Evolutionary conservation across 495 filamentous ascomycete genomes (phyloP), one percentile per base, ranked within the genome.

Genomic region (Hypoxylon crocopeplum): DNA sequence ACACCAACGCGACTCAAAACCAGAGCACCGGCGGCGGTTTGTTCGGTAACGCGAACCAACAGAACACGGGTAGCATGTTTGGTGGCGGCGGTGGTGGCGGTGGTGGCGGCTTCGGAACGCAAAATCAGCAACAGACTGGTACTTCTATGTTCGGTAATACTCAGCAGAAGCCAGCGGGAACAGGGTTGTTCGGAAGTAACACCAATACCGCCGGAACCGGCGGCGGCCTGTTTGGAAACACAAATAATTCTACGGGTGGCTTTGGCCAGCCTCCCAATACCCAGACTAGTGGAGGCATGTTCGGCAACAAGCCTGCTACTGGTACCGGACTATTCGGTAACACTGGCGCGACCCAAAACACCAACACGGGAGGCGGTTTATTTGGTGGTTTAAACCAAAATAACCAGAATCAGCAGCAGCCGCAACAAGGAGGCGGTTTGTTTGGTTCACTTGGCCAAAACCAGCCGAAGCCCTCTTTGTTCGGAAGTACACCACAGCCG

Each of bases 71-170:
- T 32, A 34, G 48, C 11, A 46, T 72, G 24, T 70, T 70, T 17
- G 64, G 61, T n/a, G n/a, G n/a, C 39, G 44, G 32, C 12, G 12
- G 36, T 16, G 29, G 53, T 8, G 27, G 49, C 8, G 16, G 34
- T 19, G 41, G 30, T 71, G 70, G 68, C 77, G 45, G 64, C 30
- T 76, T 74, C 54, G 72, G 67, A 11, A 38, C 45, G 10, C 75
- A 69, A 44, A 72, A 73, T 41, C 82, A 83, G 59, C 79, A 77
- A 56, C 82, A 79, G 49, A 82, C 84, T 41, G 80, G 86, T 10
- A 80, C 76, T 6, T 80, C 86, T 42, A 69, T 90, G 3, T 90
- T 91, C 64, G 84, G 83, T n/a, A 75, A 62, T 46, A 73, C 37
- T 11, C 60, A 62, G 34, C 67, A 64, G 37, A 70, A 70, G 30